These are phyloP conservation scores for Penicillium samsonianum DNA, from an alignment of 495 filamentous ascomycete species.

Conservation along the genomic window DNA sequence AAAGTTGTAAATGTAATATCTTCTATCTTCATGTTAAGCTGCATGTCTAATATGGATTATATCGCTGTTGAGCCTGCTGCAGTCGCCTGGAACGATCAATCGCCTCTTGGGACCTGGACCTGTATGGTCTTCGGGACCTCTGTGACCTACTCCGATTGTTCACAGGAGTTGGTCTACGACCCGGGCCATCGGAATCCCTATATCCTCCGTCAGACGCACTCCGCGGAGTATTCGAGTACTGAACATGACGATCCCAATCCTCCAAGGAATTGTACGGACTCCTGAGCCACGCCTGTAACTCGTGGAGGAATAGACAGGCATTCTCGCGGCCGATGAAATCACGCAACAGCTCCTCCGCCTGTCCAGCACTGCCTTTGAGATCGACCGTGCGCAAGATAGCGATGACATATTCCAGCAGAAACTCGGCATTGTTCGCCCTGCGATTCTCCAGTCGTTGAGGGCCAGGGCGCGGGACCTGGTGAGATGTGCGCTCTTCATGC, in stretches of 20 bases:
- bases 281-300: slow-evolving; percentile 76
- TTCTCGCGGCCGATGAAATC: slow-evolving; percentile 83
- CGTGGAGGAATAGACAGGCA: slow-evolving; percentile 79
- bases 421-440: slow-evolving; percentile 78
- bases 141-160: slow-evolving; percentile 13
- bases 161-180: slow-evolving; percentile 23
- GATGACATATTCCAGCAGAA: slow-evolving; percentile 84
- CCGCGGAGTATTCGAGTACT: slow-evolving; percentile 54
- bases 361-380: slow-evolving; percentile 78
- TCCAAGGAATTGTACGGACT: slow-evolving; percentile 70
- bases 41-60: slow-evolving; percentile 40
- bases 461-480: slow-evolving; percentile 34
- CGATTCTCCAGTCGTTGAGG: slow-evolving; percentile 44
- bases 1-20: not conserved
- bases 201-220: slow-evolving; percentile 1
- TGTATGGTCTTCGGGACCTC: slow-evolving; percentile 5
- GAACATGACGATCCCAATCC: slow-evolving; percentile 81
- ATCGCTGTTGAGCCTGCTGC: slow-evolving; percentile 38
- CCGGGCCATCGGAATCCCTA: not conserved
- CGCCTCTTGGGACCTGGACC: slow-evolving; percentile 22
- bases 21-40: not conserved
- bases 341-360: slow-evolving; percentile 83
- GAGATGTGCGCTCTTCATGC: slow-evolving; percentile 20
- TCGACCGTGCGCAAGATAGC: slow-evolving; percentile 89
- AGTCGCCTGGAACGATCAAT: slow-evolving; percentile 30